phyloP scores from a whole-genome alignment of 495 filamentous ascomycete species.

The Lasiosphaeriaceae sp. region DNA sequence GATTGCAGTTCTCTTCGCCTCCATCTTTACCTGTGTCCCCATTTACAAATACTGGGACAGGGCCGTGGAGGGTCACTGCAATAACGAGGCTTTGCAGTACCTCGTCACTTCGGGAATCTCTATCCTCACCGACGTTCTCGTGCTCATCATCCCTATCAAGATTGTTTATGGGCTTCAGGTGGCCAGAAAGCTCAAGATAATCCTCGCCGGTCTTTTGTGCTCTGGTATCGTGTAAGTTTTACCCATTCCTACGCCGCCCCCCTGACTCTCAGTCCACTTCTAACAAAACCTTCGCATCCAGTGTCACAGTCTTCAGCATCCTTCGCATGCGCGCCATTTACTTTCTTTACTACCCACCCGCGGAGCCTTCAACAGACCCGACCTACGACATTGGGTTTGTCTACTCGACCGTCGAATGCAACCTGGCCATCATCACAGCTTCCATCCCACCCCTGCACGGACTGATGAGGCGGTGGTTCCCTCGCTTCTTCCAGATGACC shows the following conservation, averaged over 20 bases:
- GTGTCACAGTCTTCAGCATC: constrained; percentile 34
- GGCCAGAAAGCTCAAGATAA: constrained; percentile 38
- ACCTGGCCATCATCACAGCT: constrained; percentile 39
- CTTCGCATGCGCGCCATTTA: constrained; percentile 17
- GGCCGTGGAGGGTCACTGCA: constrained; percentile 36
- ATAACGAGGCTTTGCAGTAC: constrained; percentile 41
- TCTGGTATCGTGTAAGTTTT: constrained; percentile 38
- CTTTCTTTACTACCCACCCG: constrained; percentile 10
- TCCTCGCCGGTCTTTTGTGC: constrained; percentile 41
- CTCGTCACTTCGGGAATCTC: constrained; percentile 40
- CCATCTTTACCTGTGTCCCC: constrained; percentile 50
- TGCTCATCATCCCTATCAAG: constrained; percentile 44
- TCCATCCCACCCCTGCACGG: constrained; percentile 20
- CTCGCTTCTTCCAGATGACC: constrained; percentile 7
- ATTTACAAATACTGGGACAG: constrained; percentile 41
- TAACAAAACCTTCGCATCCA: constrained; percentile 8
- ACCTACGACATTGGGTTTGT: constrained; percentile 32
- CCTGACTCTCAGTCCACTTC: no score
- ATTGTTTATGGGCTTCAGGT: constrained; percentile 48
- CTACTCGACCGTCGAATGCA: constrained; percentile 39
- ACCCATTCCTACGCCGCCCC: not conserved
- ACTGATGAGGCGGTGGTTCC: constrained; percentile 18
- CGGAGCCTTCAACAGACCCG: constrained; percentile 10
- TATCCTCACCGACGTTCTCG: constrained; percentile 46
- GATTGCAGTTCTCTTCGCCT: constrained; percentile 44